Evolutionary conservation across 768 basidiomycete species (phyloP), one percentile per base, ranked within the genome.

Genomic region (Tulasnella sp.): DNA sequence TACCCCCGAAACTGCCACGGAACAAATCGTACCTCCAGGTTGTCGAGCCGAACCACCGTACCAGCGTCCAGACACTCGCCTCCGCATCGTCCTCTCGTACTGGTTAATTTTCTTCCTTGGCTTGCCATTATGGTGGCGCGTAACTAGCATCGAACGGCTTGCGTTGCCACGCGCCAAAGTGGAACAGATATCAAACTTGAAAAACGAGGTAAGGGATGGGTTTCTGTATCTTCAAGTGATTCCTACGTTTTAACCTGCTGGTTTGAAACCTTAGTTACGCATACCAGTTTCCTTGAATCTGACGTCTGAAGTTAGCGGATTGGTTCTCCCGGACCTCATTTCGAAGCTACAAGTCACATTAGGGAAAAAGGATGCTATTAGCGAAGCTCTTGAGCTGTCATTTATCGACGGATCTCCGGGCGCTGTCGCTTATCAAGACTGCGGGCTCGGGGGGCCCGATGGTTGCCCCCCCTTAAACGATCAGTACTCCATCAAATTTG

Each of bases 101-200:
- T 96, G 96, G 91, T 77, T 89, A 36, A 85, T 95, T 38, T 88
- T 98, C 46, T 81, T 97, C 44, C 85, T 95, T 9, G 92, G 92
- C 1, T 80, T 97, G 27, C 98, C 98, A 3, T 88, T 95, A 74
- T 99, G 98, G 98, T 98, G 96, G 95, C 88, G 88, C 75, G 92
- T 93, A 38, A 99, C 98, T 6, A 94, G 93, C 81, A 97, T 99
- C 39, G 89, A 96, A 83, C 90, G 97, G 38, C 87, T 93, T 21
- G 87, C 92, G 0, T 86, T 98, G 18, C 95, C 97, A 1, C 86
- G 88, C 10, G 85, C 86, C 62, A 88, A 90, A 31, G 91, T 96
- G 44, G 84, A 84, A 56, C 87, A 88, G 8, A 88, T 91, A 82
- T 86, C 89, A 62, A 84, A 85, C 72, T 87, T 86, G 80, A 68